These are phyloP conservation scores for Vigna mungo DNA, from an alignment of 306 rosid genomes.

Conservation along the genomic window DNA sequence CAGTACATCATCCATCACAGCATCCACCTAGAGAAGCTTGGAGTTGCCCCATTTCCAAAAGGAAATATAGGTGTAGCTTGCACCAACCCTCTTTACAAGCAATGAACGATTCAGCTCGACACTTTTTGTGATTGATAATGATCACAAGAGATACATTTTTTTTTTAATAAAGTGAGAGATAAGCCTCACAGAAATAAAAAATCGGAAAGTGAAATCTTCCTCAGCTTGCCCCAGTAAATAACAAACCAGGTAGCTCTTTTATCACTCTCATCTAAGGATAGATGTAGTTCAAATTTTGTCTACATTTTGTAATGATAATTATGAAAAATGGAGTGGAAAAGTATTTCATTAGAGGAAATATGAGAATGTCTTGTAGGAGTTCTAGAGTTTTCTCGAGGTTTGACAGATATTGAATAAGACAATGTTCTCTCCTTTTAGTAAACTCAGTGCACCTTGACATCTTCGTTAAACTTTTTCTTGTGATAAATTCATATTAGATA, in stretches of 20 bases:
- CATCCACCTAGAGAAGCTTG: conserved; percentile 44
- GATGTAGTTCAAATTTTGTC: conserved; percentile 5
- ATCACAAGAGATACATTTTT: conserved; percentile 20
- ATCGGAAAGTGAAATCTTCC: neutral
- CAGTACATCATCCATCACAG: conserved; percentile 48
- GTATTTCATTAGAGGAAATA: neutral
- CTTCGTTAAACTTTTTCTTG: too few species aligned
- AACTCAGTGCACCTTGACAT: too few species aligned
- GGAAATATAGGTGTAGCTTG: neutral
- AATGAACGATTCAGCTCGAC: conserved; percentile 16
- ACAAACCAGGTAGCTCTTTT: neutral
- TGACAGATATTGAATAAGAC: too few species aligned
- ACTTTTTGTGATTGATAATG: conserved; percentile 20
- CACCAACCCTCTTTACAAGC: neutral
- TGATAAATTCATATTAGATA: too few species aligned
- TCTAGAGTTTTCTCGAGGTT: too few species aligned
- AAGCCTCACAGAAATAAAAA: conserved; percentile 11
- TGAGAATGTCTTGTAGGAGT: too few species aligned
- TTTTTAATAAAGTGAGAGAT: conserved; percentile 28
- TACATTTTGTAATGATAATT: neutral
- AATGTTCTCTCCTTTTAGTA: too few species aligned
- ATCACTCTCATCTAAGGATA: neutral
- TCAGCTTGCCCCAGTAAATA: conserved; percentile 1
- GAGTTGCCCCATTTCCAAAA: neutral
- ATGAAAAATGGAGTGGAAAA: neutral